A percentile compares a stretch with the other conserved stretches of the same genome.
phyloP scores from a whole-genome alignment of 2,329 filamentous ascomycete species.

The Fusarium sp. region DNA sequence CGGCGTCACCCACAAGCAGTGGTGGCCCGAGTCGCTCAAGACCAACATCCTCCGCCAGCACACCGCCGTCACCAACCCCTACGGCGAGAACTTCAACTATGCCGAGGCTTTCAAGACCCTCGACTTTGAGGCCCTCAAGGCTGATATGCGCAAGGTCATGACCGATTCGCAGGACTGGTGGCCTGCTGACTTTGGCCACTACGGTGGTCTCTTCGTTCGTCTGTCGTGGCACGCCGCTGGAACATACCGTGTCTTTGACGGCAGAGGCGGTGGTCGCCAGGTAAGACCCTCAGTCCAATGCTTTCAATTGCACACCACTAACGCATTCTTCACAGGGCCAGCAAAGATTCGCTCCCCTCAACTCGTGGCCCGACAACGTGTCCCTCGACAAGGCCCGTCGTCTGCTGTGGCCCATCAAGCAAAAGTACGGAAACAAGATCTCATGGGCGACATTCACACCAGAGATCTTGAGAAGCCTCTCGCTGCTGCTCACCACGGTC shows the following conservation, averaged over 20 bases:
- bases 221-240: constrained; percentile 86
- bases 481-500: constrained; percentile 71
- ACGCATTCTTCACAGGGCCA: constrained; percentile 63
- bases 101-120: constrained; percentile 35
- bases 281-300: constrained; percentile 36
- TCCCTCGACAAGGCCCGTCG: constrained; percentile 84
- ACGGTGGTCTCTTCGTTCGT: constrained; percentile 83
- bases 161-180: constrained; percentile 85
- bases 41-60: constrained; percentile 40
- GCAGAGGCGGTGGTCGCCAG: constrained; percentile 79
- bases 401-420: constrained; percentile 83
- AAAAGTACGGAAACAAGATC: constrained; percentile 86
- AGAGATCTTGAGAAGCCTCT: constrained; percentile 78
- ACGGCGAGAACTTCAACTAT: constrained; percentile 35
- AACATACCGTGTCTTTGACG: constrained; percentile 81
- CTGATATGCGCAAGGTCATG: constrained; percentile 77
- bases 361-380: constrained; percentile 85
- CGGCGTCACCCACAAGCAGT: constrained; percentile 31
- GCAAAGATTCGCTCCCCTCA: constrained; percentile 85
- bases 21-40: constrained; percentile 41
- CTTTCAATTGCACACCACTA: not conserved
- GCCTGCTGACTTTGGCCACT: constrained; percentile 87
- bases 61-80: constrained; percentile 30
- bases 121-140: constrained; percentile 71
- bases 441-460: constrained; percentile 77